Conservation (phyloP, 2,329 filamentous ascomycete genomes). For the Penicillium paneum region DNA sequence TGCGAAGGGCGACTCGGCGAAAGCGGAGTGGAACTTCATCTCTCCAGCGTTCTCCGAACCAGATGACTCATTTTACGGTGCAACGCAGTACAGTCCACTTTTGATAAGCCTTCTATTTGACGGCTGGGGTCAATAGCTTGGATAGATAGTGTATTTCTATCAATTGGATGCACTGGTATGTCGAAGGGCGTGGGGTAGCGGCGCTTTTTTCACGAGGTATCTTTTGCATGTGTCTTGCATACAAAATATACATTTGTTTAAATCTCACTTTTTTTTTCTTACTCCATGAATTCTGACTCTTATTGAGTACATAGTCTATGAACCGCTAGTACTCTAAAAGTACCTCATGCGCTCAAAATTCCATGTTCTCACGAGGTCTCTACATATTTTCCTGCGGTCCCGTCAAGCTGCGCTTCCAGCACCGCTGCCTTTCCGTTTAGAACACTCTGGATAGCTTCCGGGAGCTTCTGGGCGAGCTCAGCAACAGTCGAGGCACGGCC, state of each 20-base stretch:
- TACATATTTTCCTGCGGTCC: conserved; percentile 53
- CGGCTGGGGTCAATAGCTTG: background rate
- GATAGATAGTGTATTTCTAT: background rate
- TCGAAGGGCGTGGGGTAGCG: background rate
- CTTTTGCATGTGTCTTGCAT: background rate
- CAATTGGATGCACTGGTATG: background rate
- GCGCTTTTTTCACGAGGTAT: background rate
- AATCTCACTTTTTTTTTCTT: too few relatives aligned
- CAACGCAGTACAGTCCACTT: background rate
- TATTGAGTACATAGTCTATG: background rate
- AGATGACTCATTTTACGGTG: conserved; percentile 4
- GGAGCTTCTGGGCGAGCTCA: conserved; percentile 54
- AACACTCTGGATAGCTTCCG: conserved; percentile 59
- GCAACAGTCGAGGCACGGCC: conserved; percentile 56
- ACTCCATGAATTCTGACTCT: too few relatives aligned
- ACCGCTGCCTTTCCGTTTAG: conserved; percentile 58
- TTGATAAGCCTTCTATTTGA: background rate
- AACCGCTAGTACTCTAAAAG: too few relatives aligned
- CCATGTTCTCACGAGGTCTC: conserved; percentile 8
- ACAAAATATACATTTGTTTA: background rate
- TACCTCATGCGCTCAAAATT: background rate
- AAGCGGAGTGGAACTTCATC: conserved; percentile 6
- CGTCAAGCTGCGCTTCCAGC: conserved; percentile 59
- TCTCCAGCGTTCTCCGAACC: conserved; percentile 1
- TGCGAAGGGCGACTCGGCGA: conserved; percentile 3